Percentiles rank a stretch among this genome's conserved stretches.
These are phyloP conservation scores for Cytospora paraplurivora DNA, from an alignment of 2,329 filamentous ascomycete genomes.

Conservation along the genomic window DNA sequence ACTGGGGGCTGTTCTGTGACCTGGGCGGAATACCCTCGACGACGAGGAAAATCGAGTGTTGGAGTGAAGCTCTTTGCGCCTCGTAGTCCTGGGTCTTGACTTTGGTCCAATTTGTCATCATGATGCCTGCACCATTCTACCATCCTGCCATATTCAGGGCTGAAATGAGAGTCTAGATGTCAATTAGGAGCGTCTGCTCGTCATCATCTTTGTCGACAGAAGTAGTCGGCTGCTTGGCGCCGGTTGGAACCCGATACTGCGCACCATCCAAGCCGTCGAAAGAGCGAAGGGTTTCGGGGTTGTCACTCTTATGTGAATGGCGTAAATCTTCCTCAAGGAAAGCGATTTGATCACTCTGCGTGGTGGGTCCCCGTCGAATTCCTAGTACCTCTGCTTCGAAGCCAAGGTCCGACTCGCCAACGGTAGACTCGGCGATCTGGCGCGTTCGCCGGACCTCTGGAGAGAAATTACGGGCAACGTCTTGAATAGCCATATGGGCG, in stretches of 20 bases:
- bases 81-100: too few relatives aligned
- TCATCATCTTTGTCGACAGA: neutral
- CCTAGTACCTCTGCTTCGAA: conserved; percentile 16
- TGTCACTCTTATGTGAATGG: neutral
- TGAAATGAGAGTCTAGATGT: neutral
- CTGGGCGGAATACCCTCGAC: too few relatives aligned
- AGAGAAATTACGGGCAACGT: neutral
- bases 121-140: neutral
- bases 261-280: neutral
- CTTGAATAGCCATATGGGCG: neutral
- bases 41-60: too few relatives aligned
- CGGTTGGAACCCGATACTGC: neutral
- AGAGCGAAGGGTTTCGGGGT: neutral
- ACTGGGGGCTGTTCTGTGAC: too few relatives aligned
- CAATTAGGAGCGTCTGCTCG: conserved; percentile 8
- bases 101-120: too few relatives aligned
- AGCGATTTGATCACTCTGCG: neutral
- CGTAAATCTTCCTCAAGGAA: neutral
- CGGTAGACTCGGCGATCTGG: neutral
- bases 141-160: neutral
- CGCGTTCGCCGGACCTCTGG: neutral
- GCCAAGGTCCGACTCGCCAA: conserved; percentile 14
- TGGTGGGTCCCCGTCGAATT: neutral
- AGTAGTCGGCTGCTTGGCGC: neutral
- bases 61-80: too few relatives aligned